These are phyloP conservation scores for Botrytis galanthina DNA, from an alignment of 2,329 filamentous ascomycete genomes.

Conservation along the genomic window DNA sequence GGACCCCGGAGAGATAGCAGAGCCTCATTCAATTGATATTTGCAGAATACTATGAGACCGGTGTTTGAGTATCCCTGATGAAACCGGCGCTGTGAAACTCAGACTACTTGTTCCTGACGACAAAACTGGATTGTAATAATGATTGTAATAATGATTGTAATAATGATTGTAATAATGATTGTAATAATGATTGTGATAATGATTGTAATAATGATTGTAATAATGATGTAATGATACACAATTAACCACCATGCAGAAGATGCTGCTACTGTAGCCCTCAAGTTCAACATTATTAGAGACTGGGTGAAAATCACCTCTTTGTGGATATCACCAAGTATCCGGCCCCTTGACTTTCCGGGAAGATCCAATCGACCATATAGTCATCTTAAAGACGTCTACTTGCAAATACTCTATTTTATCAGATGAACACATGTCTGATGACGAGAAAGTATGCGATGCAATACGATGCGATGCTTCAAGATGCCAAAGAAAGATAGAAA, in stretches of 20 bases:
- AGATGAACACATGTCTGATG: not conserved
- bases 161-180: too few species aligned
- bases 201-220: too few species aligned
- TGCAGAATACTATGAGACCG: not conserved
- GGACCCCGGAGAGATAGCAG: accelerated
- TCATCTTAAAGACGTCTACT: not conserved
- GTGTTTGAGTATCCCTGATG: not conserved
- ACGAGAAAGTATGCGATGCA: not conserved
- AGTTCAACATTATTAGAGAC: not conserved
- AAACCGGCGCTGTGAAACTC: not conserved
- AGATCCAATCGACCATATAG: not conserved
- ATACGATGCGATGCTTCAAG: not conserved
- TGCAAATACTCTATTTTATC: accelerated
- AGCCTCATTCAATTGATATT: not conserved
- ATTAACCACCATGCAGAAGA: not conserved
- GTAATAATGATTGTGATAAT: too few species aligned
- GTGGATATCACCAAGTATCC: not conserved
- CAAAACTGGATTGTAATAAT: not conserved
- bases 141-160: too few species aligned
- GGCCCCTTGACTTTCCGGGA: not conserved
- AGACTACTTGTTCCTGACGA: not conserved
- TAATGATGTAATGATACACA: not conserved
- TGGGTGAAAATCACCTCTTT: not conserved
- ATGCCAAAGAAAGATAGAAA: not conserved
- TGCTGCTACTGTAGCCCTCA: accelerated